These are phyloP conservation scores for Linaria vulgaris DNA, from an alignment of 257 asterid genomes.

Conservation along the genomic window DNA sequence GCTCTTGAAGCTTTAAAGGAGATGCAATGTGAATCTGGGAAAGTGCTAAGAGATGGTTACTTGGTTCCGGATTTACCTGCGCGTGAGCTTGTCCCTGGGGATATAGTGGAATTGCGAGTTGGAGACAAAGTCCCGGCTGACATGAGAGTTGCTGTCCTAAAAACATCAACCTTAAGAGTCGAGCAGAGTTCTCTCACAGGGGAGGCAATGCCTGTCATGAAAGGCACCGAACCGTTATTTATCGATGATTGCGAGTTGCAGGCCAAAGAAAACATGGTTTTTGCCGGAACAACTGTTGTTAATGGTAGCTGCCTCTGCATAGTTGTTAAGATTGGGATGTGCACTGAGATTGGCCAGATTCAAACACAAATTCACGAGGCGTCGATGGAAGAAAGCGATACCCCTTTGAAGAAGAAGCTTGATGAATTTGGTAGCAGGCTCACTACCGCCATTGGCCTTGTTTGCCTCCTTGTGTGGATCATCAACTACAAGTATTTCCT, in stretches of 20 bases:
- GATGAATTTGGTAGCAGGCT: slow-evolving; percentile 70
- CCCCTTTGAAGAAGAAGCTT: slow-evolving; percentile 67
- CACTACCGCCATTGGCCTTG: slow-evolving; percentile 55
- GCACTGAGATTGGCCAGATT: slow-evolving; percentile 62
- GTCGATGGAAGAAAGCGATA: slow-evolving; percentile 55
- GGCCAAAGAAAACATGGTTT: slow-evolving; percentile 65
- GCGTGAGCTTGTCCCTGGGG: slow-evolving; percentile 72
- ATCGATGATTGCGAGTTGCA: slow-evolving; percentile 64
- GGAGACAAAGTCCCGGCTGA: slow-evolving; percentile 79
- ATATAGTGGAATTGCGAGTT: slow-evolving; percentile 64
- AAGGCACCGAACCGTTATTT: slow-evolving; percentile 36
- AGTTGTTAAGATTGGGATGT: slow-evolving; percentile 59
- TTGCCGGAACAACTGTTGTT: slow-evolving; percentile 72
- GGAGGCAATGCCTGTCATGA: slow-evolving; percentile 62
- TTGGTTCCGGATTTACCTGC: slow-evolving; percentile 56
- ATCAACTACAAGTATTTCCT: slow-evolving; percentile 64
- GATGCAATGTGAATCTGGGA: slow-evolving; percentile 58
- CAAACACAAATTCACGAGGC: slow-evolving; percentile 70
- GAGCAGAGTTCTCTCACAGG: slow-evolving; percentile 76
- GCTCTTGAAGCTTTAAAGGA: slow-evolving; percentile 72
- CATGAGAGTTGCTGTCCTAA: slow-evolving; percentile 52
- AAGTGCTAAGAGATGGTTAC: slow-evolving; percentile 60
- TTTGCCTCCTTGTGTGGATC: slow-evolving; percentile 59
- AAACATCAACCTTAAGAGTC: slow-evolving; percentile 55
- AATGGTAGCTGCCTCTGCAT: slow-evolving; percentile 59